phyloP scores from a whole-genome alignment of 139 green algal genomes.

The Closterium sp. region DNA sequence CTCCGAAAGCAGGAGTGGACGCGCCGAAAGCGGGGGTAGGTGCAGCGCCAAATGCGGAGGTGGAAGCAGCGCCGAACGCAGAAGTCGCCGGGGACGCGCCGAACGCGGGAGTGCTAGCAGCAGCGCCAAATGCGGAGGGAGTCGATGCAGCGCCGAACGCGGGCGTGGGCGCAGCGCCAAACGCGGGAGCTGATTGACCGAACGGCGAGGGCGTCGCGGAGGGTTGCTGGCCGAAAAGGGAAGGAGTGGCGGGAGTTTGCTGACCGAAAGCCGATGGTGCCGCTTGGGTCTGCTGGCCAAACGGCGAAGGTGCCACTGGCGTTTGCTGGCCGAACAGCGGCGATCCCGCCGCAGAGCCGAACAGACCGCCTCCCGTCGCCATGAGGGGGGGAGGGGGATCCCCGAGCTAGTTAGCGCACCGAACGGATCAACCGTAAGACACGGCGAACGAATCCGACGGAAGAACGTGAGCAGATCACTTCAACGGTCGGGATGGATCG shows the following conservation, averaged over 20 bases:
- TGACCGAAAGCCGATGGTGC: not conserved
- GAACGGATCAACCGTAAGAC: too few species aligned
- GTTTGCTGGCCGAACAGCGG: not conserved
- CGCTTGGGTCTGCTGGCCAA: not conserved
- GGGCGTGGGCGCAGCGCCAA: not conserved
- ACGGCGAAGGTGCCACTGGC: not conserved
- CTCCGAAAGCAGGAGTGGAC: too few species aligned
- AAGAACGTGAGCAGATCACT: too few species aligned
- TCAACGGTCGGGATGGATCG: too few species aligned
- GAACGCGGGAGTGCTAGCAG: not conserved
- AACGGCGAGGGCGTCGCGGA: not conserved
- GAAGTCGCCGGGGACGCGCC: too few species aligned
- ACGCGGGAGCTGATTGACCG: not conserved
- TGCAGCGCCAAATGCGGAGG: not conserved
- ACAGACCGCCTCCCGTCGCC: not conserved
- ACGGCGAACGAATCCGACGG: too few species aligned
- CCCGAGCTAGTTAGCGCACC: too few species aligned
- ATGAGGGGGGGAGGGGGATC: not conserved
- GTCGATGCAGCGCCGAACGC: not conserved
- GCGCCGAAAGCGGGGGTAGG: too few species aligned
- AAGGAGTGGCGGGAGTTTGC: not conserved
- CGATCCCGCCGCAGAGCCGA: not conserved
- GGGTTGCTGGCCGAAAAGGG: not conserved
- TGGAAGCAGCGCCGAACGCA: not conserved
- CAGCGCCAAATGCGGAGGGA: not conserved